Base-by-base conservation (phyloP, 148 eudicot genomes). In the Mesembryanthemum crystallinum region DNA sequence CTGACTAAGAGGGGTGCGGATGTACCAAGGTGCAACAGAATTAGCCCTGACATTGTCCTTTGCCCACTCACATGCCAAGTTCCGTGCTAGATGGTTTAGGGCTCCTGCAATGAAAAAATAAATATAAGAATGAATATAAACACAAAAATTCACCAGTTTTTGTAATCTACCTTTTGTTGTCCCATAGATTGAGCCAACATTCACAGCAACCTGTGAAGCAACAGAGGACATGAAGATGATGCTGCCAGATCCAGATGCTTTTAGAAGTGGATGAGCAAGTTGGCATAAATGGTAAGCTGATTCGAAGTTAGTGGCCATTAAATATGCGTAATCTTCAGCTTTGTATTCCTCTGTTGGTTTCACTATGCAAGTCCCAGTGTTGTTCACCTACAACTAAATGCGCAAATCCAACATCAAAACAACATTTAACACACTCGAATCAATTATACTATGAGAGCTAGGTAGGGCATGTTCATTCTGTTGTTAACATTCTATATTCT, bases 61-160 rank as follows among this genome's bases (percentile, higher is more conserved):
- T 32, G 90, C 94, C 91, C 91, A 90, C 47, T 88, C 91, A 74
- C 91, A 90, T 25, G 91, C 91, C 78, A 88, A 73, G 51, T 74
- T 65, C 69, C 55, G 80, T 6, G 81, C 77, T n/a, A 83, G 65
- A 59, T 83, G 86, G 54, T 80, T 83, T 62, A 79, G 55, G 6
- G 80, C 80, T 67, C 78, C 80, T 83, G 67, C 30, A 45, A 24
- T 11, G n/a, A 57, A n/a, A n/a, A n/a, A n/a, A n/a, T n/a, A n/a
- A n/a, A n/a, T n/a, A n/a, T n/a, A n/a, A n/a, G n/a, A n/a, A n/a
- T n/a, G n/a, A n/a, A n/a, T n/a, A n/a, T n/a, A n/a, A n/a, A n/a
- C n/a, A n/a, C n/a, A n/a, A n/a, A n/a, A n/a, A n/a, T n/a, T n/a
- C n/a, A n/a, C n/a, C n/a, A n/a, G n/a, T n/a, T n/a, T n/a, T n/a